Conservation (phyloP, 345 rosid genomes). For the Diplotaxis tenuifolia region DNA sequence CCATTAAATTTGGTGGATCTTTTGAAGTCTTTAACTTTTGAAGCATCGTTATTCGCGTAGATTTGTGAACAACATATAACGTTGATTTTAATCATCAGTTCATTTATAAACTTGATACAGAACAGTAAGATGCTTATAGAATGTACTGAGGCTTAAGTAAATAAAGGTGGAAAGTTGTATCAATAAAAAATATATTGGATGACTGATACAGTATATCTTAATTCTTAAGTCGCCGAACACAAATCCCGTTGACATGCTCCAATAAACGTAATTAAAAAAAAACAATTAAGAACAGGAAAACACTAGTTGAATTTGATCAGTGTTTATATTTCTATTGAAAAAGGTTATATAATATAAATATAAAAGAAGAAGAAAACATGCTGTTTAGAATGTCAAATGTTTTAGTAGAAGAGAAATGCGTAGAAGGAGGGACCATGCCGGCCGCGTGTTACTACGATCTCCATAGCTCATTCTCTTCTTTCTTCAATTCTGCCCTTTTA, state of each 20-base stretch:
- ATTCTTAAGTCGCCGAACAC: background rate
- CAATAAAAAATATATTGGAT: background rate
- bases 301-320: background rate
- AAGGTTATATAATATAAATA: background rate
- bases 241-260: constrained; percentile 19
- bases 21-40: background rate
- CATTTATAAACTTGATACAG: background rate
- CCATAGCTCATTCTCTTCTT: constrained; percentile 7
- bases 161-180: background rate
- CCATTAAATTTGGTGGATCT: background rate
- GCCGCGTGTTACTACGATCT: constrained; percentile 15
- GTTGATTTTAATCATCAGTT: background rate
- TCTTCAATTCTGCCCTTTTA: background rate
- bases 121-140: background rate
- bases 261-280: background rate
- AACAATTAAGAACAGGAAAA: background rate
- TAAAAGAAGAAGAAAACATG: constrained; percentile 1
- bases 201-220: background rate
- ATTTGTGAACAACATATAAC: background rate
- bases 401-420: constrained; percentile 1
- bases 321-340: background rate
- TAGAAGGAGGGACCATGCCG: constrained; percentile 21
- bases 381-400: constrained; percentile 17
- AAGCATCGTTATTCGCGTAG: background rate
- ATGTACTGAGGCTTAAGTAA: background rate